Percentiles rank a stretch among this genome's conserved stretches.
phyloP scores from a whole-genome alignment of 768 basidiomycete genomes.

The Suillus luteus region DNA sequence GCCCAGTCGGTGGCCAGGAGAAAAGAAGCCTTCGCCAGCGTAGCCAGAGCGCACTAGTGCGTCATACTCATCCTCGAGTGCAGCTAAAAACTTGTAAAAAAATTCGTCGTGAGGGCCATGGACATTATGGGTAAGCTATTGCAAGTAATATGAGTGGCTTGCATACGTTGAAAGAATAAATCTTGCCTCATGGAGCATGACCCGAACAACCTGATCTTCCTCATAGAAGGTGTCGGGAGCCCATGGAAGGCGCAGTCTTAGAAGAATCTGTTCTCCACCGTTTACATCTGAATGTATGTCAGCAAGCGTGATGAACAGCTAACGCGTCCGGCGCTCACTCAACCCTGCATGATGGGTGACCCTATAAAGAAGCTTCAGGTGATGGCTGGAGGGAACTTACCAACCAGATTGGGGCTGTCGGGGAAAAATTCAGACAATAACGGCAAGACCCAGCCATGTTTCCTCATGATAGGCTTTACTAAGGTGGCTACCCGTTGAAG shows the following conservation, averaged over 20 bases:
- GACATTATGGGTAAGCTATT: conserved; percentile 83
- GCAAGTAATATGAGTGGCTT: background rate
- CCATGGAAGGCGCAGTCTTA: conserved; percentile 76
- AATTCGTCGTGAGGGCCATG: conserved; percentile 89
- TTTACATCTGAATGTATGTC: conserved; percentile 60
- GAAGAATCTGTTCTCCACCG: conserved; percentile 76
- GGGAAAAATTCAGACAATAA: conserved; percentile 90
- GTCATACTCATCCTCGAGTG: conserved; percentile 84
- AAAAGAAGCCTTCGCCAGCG: conserved; percentile 88
- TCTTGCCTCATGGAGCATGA: conserved; percentile 88
- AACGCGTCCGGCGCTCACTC: conserved; percentile 33
- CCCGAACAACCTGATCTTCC: conserved; percentile 73
- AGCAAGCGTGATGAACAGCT: conserved; percentile 12
- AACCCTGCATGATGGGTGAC: conserved; percentile 30
- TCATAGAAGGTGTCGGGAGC: conserved; percentile 71
- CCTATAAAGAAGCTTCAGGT: conserved; percentile 10
- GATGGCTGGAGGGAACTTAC: conserved; percentile 36
- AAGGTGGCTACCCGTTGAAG: conserved; percentile 72
- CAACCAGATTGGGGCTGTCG: conserved; percentile 66
- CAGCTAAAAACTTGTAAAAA: conserved; percentile 73
- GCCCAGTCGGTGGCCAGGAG: conserved; percentile 74
- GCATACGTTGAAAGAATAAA: background rate
- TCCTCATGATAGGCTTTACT: conserved; percentile 94
- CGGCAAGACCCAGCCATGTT: conserved; percentile 77
- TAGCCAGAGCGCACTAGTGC: conserved; percentile 79